Evolutionary conservation across 139 green algal species (phyloP).

Genomic region (Pseudopediastrum boryanum): DNA sequence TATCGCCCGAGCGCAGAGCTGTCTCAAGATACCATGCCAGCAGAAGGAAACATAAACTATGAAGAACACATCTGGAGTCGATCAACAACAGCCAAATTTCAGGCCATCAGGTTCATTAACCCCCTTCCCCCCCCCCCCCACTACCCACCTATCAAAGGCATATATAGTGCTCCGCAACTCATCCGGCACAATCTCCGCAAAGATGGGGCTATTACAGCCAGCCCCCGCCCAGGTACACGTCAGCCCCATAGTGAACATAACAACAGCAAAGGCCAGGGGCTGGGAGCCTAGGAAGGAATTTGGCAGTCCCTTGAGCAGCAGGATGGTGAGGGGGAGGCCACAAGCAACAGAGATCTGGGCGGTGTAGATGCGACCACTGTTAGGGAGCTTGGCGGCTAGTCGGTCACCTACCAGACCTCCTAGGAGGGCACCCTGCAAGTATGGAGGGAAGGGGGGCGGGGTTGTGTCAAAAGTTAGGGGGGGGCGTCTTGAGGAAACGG

Average conservation of each 20-base stretch:
- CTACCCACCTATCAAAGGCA: conserved; percentile 77
- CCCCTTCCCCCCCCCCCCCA: no score
- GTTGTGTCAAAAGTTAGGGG: no score
- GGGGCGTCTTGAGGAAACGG: no score
- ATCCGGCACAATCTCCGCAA: conserved; percentile 82
- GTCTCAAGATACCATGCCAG: no score
- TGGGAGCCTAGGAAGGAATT: background rate
- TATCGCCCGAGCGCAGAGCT: no score
- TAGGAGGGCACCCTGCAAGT: conserved; percentile 56
- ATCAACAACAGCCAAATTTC: no score
- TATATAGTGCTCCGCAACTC: conserved; percentile 74
- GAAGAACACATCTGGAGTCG: no score
- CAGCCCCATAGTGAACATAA: conserved; percentile 71
- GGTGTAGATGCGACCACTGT: conserved; percentile 60
- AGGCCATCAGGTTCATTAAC: no score
- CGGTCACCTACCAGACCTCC: conserved; percentile 75
- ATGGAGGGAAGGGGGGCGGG: conserved; percentile 34
- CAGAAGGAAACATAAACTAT: no score
- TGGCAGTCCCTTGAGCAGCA: conserved; percentile 64
- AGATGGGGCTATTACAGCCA: conserved; percentile 80
- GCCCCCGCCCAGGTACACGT: conserved; percentile 70
- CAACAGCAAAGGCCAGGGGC: conserved; percentile 20
- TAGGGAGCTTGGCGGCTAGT: conserved; percentile 45
- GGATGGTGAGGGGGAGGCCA: conserved; percentile 62
- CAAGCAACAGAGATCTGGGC: conserved; percentile 68